These are phyloP conservation scores for Fusarium stilboides DNA, from an alignment of 2,329 filamentous ascomycete species.

Conservation along the genomic window DNA sequence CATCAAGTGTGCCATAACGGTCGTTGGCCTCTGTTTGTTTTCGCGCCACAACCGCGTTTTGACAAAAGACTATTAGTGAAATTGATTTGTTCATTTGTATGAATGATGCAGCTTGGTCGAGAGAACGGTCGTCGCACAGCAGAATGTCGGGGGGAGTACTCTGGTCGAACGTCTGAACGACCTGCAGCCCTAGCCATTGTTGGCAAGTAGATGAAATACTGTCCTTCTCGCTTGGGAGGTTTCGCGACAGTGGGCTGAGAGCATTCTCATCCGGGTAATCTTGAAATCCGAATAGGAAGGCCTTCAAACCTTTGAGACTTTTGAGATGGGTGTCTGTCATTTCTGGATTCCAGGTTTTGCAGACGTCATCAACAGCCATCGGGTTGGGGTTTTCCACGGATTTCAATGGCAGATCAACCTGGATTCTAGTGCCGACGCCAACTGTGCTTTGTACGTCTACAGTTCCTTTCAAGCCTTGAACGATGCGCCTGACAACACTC, in stretches of 20 bases:
- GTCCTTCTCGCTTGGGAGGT: not conserved
- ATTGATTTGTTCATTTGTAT: not conserved
- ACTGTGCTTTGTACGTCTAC: not conserved
- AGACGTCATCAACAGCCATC: rapidly evolving
- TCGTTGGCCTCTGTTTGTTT: not conserved
- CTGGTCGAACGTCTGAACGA: not conserved
- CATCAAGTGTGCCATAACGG: not conserved
- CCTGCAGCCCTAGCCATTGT: not conserved
- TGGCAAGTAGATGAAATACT: not conserved
- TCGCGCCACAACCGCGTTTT: not conserved
- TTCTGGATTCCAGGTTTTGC: not conserved
- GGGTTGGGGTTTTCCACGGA: rapidly evolving
- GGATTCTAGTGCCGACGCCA: not conserved
- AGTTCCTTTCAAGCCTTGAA: not conserved
- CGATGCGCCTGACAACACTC: not conserved
- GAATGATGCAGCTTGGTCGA: not conserved
- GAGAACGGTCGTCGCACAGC: not conserved
- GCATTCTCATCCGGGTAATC: not conserved
- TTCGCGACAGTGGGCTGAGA: not conserved
- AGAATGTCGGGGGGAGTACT: not conserved
- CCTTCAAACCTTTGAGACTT: rapidly evolving
- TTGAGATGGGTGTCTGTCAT: not conserved
- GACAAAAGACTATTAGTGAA: not conserved
- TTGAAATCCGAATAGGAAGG: not conserved
- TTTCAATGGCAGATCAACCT: not conserved